A percentile compares a stretch with the other conserved stretches of the same genome.
Evolutionary conservation across 345 rosid genomes (phyloP).

Genomic region (Moricandia moricandioides): DNA sequence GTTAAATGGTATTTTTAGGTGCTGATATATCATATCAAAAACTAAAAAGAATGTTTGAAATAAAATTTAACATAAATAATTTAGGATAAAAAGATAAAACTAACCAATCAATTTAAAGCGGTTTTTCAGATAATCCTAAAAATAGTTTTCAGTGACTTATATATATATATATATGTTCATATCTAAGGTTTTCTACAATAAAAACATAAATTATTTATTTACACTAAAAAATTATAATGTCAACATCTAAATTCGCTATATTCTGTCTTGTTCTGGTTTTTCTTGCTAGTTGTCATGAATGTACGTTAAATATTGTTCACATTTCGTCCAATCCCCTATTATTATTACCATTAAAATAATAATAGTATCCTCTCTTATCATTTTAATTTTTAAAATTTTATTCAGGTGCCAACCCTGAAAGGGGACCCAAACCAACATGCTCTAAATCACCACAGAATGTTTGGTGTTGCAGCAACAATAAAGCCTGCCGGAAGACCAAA

Average conservation of each 20-base stretch:
- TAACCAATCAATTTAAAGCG: background rate
- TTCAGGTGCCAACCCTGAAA: background rate
- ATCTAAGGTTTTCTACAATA: background rate
- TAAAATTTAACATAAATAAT: background rate
- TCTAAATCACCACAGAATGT: too few species aligned
- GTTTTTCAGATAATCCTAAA: background rate
- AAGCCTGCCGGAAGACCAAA: background rate
- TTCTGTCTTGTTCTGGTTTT: conserved; percentile 4
- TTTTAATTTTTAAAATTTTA: background rate
- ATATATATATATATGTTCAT: background rate
- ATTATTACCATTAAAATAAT: background rate
- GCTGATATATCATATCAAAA: background rate
- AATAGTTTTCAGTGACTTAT: background rate
- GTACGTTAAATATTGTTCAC: background rate
- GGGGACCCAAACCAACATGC: background rate
- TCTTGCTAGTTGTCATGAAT: background rate
- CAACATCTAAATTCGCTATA: background rate
- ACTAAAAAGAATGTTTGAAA: background rate
- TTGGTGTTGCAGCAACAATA: too few species aligned
- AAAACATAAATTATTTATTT: background rate
- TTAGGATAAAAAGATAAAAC: background rate
- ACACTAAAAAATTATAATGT: background rate
- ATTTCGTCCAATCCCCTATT: background rate
- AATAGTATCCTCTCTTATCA: background rate
- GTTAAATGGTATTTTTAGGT: background rate